A percentile compares a stretch with the other conserved stretches of the same genome.
Evolutionary conservation across 2,329 filamentous ascomycete genomes (phyloP).

Genomic region (Pseudopithomyces maydicus): DNA sequence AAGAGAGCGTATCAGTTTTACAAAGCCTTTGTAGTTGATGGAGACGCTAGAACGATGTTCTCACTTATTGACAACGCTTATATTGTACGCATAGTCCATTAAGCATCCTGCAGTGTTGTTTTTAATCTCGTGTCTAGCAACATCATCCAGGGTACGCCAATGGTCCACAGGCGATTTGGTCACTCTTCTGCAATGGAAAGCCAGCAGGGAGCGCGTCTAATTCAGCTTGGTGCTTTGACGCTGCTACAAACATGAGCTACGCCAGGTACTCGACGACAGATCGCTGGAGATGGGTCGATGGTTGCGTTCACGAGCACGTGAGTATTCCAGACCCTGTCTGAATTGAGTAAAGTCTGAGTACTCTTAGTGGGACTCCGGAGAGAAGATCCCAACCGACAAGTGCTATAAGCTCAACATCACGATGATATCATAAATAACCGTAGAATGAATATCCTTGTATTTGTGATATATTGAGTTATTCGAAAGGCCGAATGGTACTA

Average conservation of each 20-base stretch:
- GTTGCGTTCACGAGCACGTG: slow-evolving; percentile 13
- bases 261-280: slow-evolving; percentile 16
- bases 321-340: not conserved
- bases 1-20: slow-evolving; percentile 23
- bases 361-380: slow-evolving; percentile 33
- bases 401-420: slow-evolving; percentile 20
- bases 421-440: not conserved
- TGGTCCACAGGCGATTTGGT: slow-evolving; percentile 23
- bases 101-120: not conserved
- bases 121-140: slow-evolving; percentile 14
- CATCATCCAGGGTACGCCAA: slow-evolving; percentile 18
- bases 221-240: slow-evolving; percentile 24
- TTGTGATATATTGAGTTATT: too few species aligned
- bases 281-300: slow-evolving; percentile 11
- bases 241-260: slow-evolving; percentile 22
- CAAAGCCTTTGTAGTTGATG: slow-evolving; percentile 23
- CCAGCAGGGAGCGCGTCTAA: slow-evolving; percentile 13
- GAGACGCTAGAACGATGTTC: slow-evolving; percentile 24
- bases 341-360: not conserved
- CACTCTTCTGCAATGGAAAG: slow-evolving; percentile 21
- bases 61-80: slow-evolving; percentile 23
- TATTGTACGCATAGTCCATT: slow-evolving; percentile 7
- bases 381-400: slow-evolving; percentile 24
- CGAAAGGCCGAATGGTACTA: not conserved
- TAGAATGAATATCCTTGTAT: too few species aligned